These are phyloP conservation scores for Lentinula novae-zelandiae DNA, from an alignment of 1,284 basidiomycete genomes.

Conservation along the genomic window DNA sequence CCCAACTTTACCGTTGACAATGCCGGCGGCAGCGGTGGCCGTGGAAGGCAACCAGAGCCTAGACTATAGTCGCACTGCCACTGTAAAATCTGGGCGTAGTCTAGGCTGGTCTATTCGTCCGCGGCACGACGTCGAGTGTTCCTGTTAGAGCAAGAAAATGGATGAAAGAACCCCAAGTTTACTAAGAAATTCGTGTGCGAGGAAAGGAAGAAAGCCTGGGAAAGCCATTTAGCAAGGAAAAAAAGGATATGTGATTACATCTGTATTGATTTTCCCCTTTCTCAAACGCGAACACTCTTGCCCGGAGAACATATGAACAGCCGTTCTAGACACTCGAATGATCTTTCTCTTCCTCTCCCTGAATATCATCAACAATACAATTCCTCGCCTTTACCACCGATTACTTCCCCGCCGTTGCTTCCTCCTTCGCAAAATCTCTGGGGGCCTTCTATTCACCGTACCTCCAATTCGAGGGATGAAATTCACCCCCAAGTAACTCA, in stretches of 20 bases:
- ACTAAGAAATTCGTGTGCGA: background rate
- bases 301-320: constrained; percentile 7
- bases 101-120: background rate
- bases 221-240: background rate
- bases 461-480: constrained; percentile 37
- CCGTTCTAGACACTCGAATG: constrained; percentile 3
- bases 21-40: background rate
- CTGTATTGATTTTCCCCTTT: background rate
- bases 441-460: constrained; percentile 23
- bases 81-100: background rate
- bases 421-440: constrained; percentile 12
- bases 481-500: constrained; percentile 19
- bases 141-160: background rate
- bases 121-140: background rate
- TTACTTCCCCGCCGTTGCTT: background rate
- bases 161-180: background rate
- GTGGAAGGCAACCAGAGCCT: background rate
- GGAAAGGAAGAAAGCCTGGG: background rate
- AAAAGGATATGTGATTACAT: background rate
- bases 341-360: constrained; percentile 6
- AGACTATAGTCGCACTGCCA: background rate
- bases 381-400: background rate
- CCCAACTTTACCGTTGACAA: no score
- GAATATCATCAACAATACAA: background rate
- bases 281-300: background rate